Evolutionary conservation across 805 yeast genomes (phyloP).

Genomic region (Kluyveromyces nonfermentans): DNA sequence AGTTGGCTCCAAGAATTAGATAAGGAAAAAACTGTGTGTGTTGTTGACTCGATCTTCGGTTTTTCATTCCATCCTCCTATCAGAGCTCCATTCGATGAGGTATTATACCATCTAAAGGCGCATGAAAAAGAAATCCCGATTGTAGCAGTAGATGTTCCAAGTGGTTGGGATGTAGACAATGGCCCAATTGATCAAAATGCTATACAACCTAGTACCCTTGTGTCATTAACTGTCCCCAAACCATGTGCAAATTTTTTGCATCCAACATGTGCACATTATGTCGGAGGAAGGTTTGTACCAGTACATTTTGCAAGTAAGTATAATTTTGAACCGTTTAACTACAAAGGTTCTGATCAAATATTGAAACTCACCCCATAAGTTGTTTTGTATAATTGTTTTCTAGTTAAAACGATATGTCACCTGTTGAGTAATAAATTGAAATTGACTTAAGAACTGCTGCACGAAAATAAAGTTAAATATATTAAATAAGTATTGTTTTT

Average conservation of each 20-base stretch:
- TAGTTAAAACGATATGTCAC: not conserved
- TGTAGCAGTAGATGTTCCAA: constrained; percentile 82
- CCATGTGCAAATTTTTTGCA: constrained; percentile 60
- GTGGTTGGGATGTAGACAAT: constrained; percentile 93
- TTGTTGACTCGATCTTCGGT: constrained; percentile 85
- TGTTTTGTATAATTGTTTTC: not conserved
- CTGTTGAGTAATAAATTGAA: not conserved
- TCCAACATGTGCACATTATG: constrained; percentile 45
- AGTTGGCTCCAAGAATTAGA: constrained; percentile 23
- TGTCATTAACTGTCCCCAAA: constrained; percentile 90
- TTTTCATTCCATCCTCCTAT: constrained; percentile 88
- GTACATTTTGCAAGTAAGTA: constrained; percentile 58
- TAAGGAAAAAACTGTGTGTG: constrained; percentile 33
- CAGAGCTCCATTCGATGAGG: constrained; percentile 60
- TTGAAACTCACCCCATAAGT: constrained; percentile 26
- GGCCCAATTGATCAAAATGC: constrained; percentile 50
- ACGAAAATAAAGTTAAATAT: no score
- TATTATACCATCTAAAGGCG: constrained; percentile 33
- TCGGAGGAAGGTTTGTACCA: constrained; percentile 86
- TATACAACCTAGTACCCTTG: constrained; percentile 55
- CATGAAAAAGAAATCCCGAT: constrained; percentile 40
- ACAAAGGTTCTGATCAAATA: constrained; percentile 49
- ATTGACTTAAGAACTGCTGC: no score
- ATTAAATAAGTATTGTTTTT: no score
- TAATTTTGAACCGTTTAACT: constrained; percentile 57